These are phyloP conservation scores for Phoma herbarum DNA, from an alignment of 2,329 filamentous ascomycete genomes.

Conservation along the genomic window DNA sequence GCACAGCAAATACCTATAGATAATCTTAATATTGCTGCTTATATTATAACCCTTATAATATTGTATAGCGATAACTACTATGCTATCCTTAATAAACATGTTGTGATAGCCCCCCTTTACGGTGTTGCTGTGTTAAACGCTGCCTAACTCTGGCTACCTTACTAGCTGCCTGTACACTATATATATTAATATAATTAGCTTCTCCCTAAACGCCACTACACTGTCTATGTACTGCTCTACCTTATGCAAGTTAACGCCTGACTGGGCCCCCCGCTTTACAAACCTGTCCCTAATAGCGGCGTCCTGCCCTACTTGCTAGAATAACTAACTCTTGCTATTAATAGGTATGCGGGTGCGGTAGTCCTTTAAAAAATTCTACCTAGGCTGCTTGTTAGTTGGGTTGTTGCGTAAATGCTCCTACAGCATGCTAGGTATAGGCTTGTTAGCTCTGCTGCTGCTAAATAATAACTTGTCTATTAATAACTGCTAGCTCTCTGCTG, in stretches of 20 bases:
- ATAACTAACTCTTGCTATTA: slow-evolving; percentile 11
- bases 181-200: slow-evolving; percentile 32
- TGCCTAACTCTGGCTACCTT: slow-evolving; percentile 5
- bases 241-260: no score
- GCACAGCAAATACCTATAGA: slow-evolving; percentile 36
- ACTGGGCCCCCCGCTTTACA: no score
- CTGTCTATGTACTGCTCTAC: slow-evolving; percentile 3
- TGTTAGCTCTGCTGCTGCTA: slow-evolving; percentile 6
- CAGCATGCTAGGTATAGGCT: slow-evolving; percentile 1
- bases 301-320: neutral
- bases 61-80: slow-evolving; percentile 15
- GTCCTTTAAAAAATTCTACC: slow-evolving; percentile 28
- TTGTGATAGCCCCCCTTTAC: slow-evolving; percentile 6
- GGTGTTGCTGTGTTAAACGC: slow-evolving; percentile 28
- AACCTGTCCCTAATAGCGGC: no score
- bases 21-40: slow-evolving; percentile 33
- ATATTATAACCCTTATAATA: slow-evolving; percentile 34
- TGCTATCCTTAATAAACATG: slow-evolving; percentile 33
- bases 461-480: slow-evolving; percentile 11
- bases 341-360: slow-evolving; percentile 16
- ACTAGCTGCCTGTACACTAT: slow-evolving; percentile 26
- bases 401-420: slow-evolving; percentile 19
- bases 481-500: slow-evolving; percentile 5
- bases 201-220: slow-evolving; percentile 24
- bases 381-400: slow-evolving; percentile 8